Evolutionary conservation across 306 rosid genomes (phyloP).

Genomic region (Astragalus glycyphyllos): DNA sequence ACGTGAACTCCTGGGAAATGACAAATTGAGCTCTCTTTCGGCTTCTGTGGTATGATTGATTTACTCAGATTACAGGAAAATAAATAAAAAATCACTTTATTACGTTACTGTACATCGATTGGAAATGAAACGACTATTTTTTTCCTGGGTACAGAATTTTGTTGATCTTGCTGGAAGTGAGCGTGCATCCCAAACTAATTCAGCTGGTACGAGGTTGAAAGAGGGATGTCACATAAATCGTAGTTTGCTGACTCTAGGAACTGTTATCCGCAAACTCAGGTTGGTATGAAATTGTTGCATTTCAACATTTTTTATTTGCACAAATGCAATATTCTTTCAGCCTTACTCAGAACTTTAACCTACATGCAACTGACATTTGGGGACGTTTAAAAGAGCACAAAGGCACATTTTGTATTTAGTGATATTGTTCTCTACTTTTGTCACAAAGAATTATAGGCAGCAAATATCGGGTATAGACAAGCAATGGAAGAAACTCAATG

Average conservation of each 20-base stretch:
- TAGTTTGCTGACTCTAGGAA: conserved; percentile 90
- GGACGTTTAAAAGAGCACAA: conserved; percentile 12
- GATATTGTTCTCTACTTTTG: conserved; percentile 36
- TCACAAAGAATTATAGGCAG: conserved; percentile 4
- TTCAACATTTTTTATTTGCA: conserved; percentile 3
- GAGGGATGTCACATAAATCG: conserved; percentile 98
- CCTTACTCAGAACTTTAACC: conserved; percentile 11
- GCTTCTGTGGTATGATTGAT: conserved; percentile 81
- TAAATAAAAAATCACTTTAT: conserved; percentile 12
- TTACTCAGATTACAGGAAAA: conserved; percentile 1
- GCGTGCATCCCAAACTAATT: conserved; percentile 90
- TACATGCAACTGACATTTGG: conserved; percentile 13
- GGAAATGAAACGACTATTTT: conserved; percentile 29
- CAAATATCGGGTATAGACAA: conserved; percentile 6
- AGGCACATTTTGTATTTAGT: conserved; percentile 37
- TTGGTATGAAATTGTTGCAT: conserved; percentile 42
- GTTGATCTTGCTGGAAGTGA: conserved; percentile 98
- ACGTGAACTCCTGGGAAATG: conserved; percentile 74
- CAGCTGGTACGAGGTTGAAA: conserved; percentile 93
- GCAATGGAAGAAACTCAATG: conserved; percentile 20
- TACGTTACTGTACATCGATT: background rate
- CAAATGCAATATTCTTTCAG: conserved; percentile 19
- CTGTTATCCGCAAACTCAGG: conserved; percentile 98
- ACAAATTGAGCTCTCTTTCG: conserved; percentile 77
- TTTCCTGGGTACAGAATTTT: conserved; percentile 71